Conservation (phyloP, 768 basidiomycete genomes). For the Leccinum ochraceum region DNA sequence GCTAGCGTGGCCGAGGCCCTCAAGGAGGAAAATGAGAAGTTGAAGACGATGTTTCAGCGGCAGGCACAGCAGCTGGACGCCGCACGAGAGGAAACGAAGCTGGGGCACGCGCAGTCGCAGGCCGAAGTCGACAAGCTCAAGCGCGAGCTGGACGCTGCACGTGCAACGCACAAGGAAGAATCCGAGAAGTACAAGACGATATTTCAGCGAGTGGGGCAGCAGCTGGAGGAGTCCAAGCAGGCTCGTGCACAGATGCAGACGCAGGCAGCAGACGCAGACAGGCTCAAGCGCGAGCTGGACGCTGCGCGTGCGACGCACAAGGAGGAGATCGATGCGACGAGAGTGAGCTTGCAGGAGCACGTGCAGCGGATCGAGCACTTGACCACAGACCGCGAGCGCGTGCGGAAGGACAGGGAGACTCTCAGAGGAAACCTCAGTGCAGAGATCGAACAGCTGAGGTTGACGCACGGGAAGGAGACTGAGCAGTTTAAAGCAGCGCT, state of each 20-base stretch:
- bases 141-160: conserved; percentile 14
- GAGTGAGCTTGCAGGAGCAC: conserved; percentile 21
- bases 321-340: conserved; percentile 20
- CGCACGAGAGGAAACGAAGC: conserved; percentile 13
- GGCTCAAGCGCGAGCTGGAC: conserved; percentile 16
- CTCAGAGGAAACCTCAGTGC: conserved; percentile 11
- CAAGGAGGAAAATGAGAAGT: conserved; percentile 28
- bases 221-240: conserved; percentile 16
- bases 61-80: conserved; percentile 16
- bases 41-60: conserved; percentile 22
- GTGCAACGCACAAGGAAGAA: conserved; percentile 14
- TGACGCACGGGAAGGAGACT: conserved; percentile 13
- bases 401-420: conserved; percentile 26
- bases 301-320: conserved; percentile 4
- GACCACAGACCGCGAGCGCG: conserved; percentile 26
- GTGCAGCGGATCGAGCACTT: conserved; percentile 21
- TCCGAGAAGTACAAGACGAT: conserved; percentile 24
- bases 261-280: conserved; percentile 13
- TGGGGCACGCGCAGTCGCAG: conserved; percentile 10
- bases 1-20: conserved; percentile 7
- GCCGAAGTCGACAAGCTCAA: conserved; percentile 16
- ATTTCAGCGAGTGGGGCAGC: conserved; percentile 21
- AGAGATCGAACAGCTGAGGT: conserved; percentile 26
- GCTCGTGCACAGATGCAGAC: conserved; percentile 9
- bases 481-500: conserved; percentile 23